phyloP scores from a whole-genome alignment of 768 basidiomycete species.

The Leucosporidium creatinivorum region DNA sequence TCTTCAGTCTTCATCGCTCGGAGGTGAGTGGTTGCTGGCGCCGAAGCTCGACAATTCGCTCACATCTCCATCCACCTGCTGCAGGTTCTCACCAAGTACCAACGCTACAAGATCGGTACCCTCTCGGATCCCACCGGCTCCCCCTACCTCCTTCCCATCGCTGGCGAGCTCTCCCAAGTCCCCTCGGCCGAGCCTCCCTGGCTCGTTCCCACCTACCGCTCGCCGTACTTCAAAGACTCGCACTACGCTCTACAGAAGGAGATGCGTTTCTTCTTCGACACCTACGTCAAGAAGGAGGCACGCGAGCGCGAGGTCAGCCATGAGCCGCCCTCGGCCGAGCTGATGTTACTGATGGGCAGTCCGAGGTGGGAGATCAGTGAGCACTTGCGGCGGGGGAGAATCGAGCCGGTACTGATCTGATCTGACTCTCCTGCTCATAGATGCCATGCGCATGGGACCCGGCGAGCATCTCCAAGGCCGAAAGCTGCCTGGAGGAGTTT shows the following conservation, averaged over 20 bases:
- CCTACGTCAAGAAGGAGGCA: constrained; percentile 49
- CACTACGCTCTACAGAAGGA: constrained; percentile 59
- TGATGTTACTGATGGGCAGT: constrained; percentile 25
- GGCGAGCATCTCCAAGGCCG: constrained; percentile 76
- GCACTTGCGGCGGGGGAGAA: no score
- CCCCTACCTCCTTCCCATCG: constrained; percentile 46
- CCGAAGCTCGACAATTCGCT: neutral
- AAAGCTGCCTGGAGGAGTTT: constrained; percentile 61
- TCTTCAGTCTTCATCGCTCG: constrained; percentile 31
- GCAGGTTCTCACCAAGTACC: constrained; percentile 17
- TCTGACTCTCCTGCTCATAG: no score
- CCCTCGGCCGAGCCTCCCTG: constrained; percentile 85
- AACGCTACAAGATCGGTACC: constrained; percentile 27
- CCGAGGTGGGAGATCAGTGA: constrained; percentile 39
- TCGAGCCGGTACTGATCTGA: no score
- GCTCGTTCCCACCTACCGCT: constrained; percentile 61
- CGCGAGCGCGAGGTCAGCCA: constrained; percentile 15
- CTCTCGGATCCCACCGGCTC: neutral
- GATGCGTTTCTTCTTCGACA: constrained; percentile 60
- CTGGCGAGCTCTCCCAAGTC: constrained; percentile 60
- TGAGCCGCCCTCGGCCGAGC: constrained; percentile 23
- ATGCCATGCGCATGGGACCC: constrained; percentile 87
- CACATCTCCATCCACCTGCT: neutral
- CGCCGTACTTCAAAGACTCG: constrained; percentile 67
- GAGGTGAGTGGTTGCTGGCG: constrained; percentile 57